Evolutionary conservation across 2,329 filamentous ascomycete genomes (phyloP).

Genomic region (Aureobasidium melanogenum): DNA sequence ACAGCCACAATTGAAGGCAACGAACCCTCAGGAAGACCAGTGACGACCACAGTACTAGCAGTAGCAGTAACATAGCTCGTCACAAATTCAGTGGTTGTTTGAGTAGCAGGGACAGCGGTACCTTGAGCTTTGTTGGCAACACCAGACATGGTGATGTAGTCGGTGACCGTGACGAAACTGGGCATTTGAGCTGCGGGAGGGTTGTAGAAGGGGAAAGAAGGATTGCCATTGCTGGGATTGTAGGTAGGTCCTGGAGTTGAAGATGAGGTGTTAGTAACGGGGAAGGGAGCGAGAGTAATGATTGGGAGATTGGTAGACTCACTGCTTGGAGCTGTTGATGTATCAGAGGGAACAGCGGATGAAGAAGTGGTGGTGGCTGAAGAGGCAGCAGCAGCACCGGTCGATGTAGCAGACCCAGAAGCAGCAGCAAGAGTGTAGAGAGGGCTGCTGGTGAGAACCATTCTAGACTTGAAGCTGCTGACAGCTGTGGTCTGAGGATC

Average conservation of each 20-base stretch:
- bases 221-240: neutral
- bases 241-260: neutral
- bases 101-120: neutral
- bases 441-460: constrained; percentile 28
- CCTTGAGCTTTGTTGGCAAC: neutral
- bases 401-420: neutral
- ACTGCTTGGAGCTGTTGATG: neutral
- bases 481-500: constrained; percentile 34
- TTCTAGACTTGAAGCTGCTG: constrained; percentile 30
- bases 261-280: neutral
- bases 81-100: neutral
- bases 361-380: neutral
- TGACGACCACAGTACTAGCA: neutral
- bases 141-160: neutral
- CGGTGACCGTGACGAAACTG: neutral
- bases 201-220: neutral
- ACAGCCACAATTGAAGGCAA: neutral
- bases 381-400: neutral
- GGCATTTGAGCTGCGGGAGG: neutral
- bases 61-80: neutral
- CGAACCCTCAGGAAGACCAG: no score
- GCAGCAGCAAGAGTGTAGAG: constrained; percentile 15
- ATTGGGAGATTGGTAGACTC: neutral
- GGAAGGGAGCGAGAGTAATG: neutral
- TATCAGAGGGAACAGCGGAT: neutral